A percentile compares a stretch with the other conserved stretches of the same genome.
Conservation (phyloP, 495 filamentous ascomycete species). For the Xylaria acuta region DNA sequence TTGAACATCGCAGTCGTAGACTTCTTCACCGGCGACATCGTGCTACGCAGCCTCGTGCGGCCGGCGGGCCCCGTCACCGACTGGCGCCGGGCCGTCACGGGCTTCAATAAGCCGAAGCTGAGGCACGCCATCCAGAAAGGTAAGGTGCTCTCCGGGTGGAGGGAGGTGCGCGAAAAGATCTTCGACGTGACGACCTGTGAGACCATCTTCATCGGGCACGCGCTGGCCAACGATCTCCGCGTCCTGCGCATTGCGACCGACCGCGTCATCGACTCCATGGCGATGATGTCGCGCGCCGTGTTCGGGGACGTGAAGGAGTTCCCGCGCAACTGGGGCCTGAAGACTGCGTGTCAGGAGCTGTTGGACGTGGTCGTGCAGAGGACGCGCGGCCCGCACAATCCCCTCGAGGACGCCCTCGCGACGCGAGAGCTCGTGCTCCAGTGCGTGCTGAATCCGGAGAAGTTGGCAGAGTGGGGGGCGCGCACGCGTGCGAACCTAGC, state of each 20-base stretch:
- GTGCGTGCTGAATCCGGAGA: conserved; percentile 33
- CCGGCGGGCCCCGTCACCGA: conserved; percentile 49
- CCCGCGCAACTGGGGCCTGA: conserved; percentile 37
- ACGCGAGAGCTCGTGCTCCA: conserved; percentile 46
- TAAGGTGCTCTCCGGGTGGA: conserved; percentile 37
- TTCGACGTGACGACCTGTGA: conserved; percentile 47
- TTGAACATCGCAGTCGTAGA: conserved; percentile 42
- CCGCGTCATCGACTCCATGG: conserved; percentile 41
- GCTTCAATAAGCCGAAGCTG: conserved; percentile 36
- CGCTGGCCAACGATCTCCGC: conserved; percentile 34
- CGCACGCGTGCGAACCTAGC: conserved; percentile 15
- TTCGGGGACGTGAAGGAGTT: conserved; percentile 20
- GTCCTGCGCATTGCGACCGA: conserved; percentile 39
- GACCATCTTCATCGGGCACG: conserved; percentile 40
- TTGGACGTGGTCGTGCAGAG: conserved; percentile 45
- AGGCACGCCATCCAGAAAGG: conserved; percentile 15
- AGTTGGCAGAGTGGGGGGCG: conserved; percentile 27
- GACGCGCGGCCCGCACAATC: conserved; percentile 39
- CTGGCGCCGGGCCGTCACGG: conserved; percentile 48
- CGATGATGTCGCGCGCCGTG: conserved; percentile 34
- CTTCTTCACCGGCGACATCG: conserved; percentile 48
- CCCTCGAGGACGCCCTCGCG: conserved; percentile 51
- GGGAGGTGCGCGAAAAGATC: conserved; percentile 41
- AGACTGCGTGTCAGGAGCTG: conserved; percentile 35
- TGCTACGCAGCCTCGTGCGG: conserved; percentile 52